These are phyloP conservation scores for Metarhizium guizhouense DNA, from an alignment of 2,329 filamentous ascomycete genomes.

Conservation along the genomic window DNA sequence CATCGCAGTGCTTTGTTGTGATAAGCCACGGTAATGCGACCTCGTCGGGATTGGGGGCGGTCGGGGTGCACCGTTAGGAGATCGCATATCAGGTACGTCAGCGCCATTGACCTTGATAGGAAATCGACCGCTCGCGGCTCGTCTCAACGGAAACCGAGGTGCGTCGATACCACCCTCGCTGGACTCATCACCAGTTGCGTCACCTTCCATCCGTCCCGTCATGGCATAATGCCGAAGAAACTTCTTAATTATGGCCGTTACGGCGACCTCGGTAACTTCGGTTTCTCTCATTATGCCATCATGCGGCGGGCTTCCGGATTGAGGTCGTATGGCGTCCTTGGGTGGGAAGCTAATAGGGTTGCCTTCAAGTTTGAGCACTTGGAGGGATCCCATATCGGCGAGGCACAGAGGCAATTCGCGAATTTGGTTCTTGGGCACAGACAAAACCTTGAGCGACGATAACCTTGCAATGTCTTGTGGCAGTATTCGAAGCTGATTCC, in stretches of 20 bases:
- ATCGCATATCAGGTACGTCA: slow-evolving; percentile 59
- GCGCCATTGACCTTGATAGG: slow-evolving; percentile 65
- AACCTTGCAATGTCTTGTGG: slow-evolving; percentile 74
- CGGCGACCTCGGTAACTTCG: slow-evolving; percentile 52
- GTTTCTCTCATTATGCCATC: slow-evolving; percentile 45
- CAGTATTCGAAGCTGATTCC: slow-evolving; percentile 72
- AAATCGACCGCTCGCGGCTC: slow-evolving; percentile 55
- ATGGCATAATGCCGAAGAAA: slow-evolving; percentile 46
- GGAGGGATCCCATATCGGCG: slow-evolving; percentile 81
- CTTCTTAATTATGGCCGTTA: slow-evolving; percentile 54
- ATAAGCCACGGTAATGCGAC: slow-evolving; percentile 71
- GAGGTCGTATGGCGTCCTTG: slow-evolving; percentile 55
- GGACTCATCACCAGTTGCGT: slow-evolving; percentile 49
- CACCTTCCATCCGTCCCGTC: slow-evolving; percentile 43
- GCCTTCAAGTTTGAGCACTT: slow-evolving; percentile 81
- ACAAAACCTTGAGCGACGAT: slow-evolving; percentile 79
- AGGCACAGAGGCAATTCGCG: slow-evolving; percentile 75
- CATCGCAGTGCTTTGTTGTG: slow-evolving; percentile 55
- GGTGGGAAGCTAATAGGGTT: slow-evolving; percentile 80
- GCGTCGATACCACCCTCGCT: slow-evolving; percentile 68
- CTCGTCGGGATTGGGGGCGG: slow-evolving; percentile 67
- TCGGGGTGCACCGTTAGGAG: slow-evolving; percentile 51
- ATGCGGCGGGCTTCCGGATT: slow-evolving; percentile 45
- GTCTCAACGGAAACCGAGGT: slow-evolving; percentile 59
- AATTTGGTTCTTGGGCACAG: slow-evolving; percentile 79